These are phyloP conservation scores for Margaritispora aquatica DNA, from an alignment of 495 filamentous ascomycete species.

Conservation along the genomic window DNA sequence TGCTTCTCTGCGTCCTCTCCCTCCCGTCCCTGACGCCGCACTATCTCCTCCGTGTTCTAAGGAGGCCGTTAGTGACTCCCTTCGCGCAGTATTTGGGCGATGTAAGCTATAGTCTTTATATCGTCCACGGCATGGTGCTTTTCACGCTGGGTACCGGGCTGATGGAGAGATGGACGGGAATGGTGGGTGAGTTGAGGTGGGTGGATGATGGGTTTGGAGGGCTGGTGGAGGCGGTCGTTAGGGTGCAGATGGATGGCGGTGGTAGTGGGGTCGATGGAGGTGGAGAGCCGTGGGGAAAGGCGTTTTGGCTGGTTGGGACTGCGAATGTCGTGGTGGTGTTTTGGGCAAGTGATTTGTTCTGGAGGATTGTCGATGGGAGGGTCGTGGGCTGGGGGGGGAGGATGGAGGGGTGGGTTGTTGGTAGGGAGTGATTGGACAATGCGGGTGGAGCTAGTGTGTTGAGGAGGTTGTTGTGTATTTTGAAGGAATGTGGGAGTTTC, in stretches of 20 bases:
- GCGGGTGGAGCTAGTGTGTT: not conserved
- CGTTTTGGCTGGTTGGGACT: conserved; percentile 33
- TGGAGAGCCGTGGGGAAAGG: not conserved
- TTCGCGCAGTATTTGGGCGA: conserved; percentile 57
- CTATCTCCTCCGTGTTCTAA: conserved; percentile 23
- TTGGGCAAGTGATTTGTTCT: conserved; percentile 49
- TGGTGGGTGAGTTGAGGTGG: conserved; percentile 2
- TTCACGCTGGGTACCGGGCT: conserved; percentile 35
- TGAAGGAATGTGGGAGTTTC: no score
- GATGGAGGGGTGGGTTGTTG: conserved; percentile 19
- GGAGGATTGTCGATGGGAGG: conserved; percentile 44
- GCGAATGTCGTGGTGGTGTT: conserved; percentile 38
- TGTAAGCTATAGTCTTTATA: conserved; percentile 49
- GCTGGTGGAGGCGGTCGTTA: conserved; percentile 4
- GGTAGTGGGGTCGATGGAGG: no score
- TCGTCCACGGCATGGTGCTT: conserved; percentile 49
- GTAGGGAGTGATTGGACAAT: not conserved
- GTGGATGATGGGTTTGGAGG: conserved; percentile 3
- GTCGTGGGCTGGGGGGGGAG: conserved; percentile 46
- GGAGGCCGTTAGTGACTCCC: conserved; percentile 42
- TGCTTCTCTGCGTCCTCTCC: conserved; percentile 48
- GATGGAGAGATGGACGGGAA: conserved; percentile 4
- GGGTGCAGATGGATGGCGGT: not conserved
- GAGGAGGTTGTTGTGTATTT: not conserved
- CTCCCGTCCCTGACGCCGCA: conserved; percentile 27